Base-by-base conservation (phyloP, 306 rosid genomes). In the Corylus americana region DNA sequence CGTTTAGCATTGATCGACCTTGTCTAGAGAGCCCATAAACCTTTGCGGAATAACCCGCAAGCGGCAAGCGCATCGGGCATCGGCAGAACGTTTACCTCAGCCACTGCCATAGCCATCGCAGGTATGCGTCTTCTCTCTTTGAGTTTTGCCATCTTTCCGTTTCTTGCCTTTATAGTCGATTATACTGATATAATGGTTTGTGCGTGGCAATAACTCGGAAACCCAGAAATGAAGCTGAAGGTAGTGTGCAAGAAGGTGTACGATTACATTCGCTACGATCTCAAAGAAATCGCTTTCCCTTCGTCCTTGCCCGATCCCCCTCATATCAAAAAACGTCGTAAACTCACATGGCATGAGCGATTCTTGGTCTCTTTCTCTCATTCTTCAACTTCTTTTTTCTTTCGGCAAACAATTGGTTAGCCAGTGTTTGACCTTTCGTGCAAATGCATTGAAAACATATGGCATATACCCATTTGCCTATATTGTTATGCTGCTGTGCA, bases 291-390 rank as follows among this genome's bases (percentile, higher is more conserved):
- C 67, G 93, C 93, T 53, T 91, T 92, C 51, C 97, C 98, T 2
- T 92, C 97, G 5, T 92, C 98, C 9, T 84, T 94, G 87, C 93
- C 98, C 0, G 93, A 94, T 75, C 98, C 98, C 85, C 98, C 97
- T 53, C 57, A 84, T 66, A 22, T 86, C 9, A 89, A 87, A 80
- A 92, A 89, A 83, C 95, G 93, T 39, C 89, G 83, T 14, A 90
- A 86, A 80, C 87, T 92, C 86, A 90, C 91, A n/a, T 86, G 87
- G 92, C 82, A 71, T 18, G 87, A 92, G 75, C 89, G 90, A 54
- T 82, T 79, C 77, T 71, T 89, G 92, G 98, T 91, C 86, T 31
- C 42, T 53, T 20, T 45, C 27, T 7, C 11, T 31, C 14, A 7
- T 55, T 75, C 12, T 63, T 14, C 66, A 9, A 20, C 14, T 47